Conservation (phyloP, 352 stramenopile genomes). For the Globisporangium paddicum region DNA sequence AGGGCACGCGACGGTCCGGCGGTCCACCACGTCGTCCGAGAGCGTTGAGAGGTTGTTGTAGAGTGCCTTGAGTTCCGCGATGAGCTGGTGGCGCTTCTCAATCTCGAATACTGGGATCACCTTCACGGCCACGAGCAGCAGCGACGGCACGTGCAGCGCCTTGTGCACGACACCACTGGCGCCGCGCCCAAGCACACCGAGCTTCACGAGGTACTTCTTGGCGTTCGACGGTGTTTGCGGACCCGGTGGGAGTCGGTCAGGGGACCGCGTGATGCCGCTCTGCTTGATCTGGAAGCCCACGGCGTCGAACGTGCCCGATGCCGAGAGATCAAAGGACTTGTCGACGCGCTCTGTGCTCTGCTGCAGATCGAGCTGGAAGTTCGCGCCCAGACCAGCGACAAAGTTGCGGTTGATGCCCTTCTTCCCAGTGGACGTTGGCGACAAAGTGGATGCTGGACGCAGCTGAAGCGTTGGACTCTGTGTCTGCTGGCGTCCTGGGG, state of each 20-base stretch:
- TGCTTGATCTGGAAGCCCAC: conserved; percentile 84
- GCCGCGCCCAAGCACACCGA: conserved; percentile 72
- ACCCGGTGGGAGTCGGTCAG: conserved; percentile 29
- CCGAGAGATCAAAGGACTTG: conserved; percentile 76
- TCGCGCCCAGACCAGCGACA: conserved; percentile 50
- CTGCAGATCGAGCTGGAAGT: conserved; percentile 74
- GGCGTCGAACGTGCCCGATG: conserved; percentile 77
- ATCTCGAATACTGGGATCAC: conserved; percentile 89
- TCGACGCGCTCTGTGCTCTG: conserved; percentile 55
- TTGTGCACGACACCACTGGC: conserved; percentile 89
- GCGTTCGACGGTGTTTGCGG: conserved; percentile 47
- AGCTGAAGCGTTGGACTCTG: conserved; percentile 40
- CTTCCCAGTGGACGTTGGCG: conserved; percentile 46
- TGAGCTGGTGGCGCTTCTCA: conserved; percentile 85
- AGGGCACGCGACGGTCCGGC: conserved; percentile 53
- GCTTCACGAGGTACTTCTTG: conserved; percentile 82
- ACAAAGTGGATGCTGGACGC: conserved; percentile 27
- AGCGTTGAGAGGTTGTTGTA: conserved; percentile 86
- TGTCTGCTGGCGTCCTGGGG: conserved; percentile 29
- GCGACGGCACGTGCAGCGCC: conserved; percentile 84
- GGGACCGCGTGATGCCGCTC: conserved; percentile 65
- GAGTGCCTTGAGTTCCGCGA: conserved; percentile 77
- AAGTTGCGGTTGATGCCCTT: conserved; percentile 73
- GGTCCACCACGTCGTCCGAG: conserved; percentile 38
- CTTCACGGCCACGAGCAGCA: conserved; percentile 89